A percentile compares a stretch with the other conserved stretches of the same genome.
Evolutionary conservation across 1,284 basidiomycete species (phyloP).

Genomic region (Ganoderma sinense): DNA sequence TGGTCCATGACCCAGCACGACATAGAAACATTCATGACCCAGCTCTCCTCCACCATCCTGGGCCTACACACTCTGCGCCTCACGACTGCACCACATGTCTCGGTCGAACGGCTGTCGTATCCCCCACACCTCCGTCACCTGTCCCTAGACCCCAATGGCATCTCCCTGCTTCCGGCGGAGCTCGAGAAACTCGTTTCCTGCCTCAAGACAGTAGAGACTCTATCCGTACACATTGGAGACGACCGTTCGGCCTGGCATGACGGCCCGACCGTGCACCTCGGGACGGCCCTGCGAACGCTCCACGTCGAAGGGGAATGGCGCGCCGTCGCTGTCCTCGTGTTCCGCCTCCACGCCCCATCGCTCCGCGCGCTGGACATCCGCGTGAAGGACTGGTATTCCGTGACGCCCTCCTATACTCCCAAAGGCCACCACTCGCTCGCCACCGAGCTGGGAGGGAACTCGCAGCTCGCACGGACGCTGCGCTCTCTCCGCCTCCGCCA

Average conservation of each 20-base stretch:
- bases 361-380: not conserved
- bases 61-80: not conserved
- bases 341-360: not conserved
- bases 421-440: not conserved
- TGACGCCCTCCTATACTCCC: not conserved
- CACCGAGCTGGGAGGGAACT: not conserved
- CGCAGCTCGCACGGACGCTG: not conserved
- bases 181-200: not conserved
- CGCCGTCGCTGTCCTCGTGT: not conserved
- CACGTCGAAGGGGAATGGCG: not conserved
- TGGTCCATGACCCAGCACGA: not conserved
- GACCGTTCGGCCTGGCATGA: not conserved
- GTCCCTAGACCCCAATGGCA: not conserved
- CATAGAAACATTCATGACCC: not conserved
- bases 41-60: not conserved
- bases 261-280: not conserved
- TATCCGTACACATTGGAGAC: not conserved
- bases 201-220: not conserved
- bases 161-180: not conserved
- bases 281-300: not conserved
- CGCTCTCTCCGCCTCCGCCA: not conserved
- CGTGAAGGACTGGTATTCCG: not conserved
- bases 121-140: not conserved
- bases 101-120: not conserved
- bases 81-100: not conserved